Conservation (phyloP, 1,139 yeast species). For the Kodamaea sp. region DNA sequence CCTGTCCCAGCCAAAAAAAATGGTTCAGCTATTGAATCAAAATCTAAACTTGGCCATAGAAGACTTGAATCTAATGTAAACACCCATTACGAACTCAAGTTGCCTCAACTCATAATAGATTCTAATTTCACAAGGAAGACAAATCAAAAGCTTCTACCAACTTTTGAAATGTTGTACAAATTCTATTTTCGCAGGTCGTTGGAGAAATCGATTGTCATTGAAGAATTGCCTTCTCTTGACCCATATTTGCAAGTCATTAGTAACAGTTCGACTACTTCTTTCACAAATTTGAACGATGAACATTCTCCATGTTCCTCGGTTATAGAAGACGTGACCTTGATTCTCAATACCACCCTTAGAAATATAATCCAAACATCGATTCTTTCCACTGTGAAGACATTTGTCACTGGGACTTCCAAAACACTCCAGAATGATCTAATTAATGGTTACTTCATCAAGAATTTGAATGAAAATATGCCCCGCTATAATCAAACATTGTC, state of each 20-base stretch:
- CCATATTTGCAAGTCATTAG: conserved; percentile 22
- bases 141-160: conserved; percentile 52
- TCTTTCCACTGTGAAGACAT: conserved; percentile 50
- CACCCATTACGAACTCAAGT: conserved; percentile 21
- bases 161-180: conserved; percentile 62
- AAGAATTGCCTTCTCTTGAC: conserved; percentile 63
- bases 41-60: background rate
- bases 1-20: conserved; percentile 1
- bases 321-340: conserved; percentile 79
- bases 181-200: conserved; percentile 77
- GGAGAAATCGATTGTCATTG: conserved; percentile 78
- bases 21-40: background rate
- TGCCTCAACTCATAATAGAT: conserved; percentile 58
- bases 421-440: conserved; percentile 40
- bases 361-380: conserved; percentile 66
- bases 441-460: conserved; percentile 45
- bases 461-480: conserved; percentile 59
- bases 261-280: conserved; percentile 9
- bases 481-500: conserved; percentile 44
- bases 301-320: conserved; percentile 77
- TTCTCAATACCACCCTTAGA: conserved; percentile 64
- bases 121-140: conserved; percentile 67
- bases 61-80: background rate
- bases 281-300: conserved; percentile 35
- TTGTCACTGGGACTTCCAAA: conserved; percentile 37